Base-by-base conservation (phyloP, 331 rosid species). In the Erythrophleum ivorense region DNA sequence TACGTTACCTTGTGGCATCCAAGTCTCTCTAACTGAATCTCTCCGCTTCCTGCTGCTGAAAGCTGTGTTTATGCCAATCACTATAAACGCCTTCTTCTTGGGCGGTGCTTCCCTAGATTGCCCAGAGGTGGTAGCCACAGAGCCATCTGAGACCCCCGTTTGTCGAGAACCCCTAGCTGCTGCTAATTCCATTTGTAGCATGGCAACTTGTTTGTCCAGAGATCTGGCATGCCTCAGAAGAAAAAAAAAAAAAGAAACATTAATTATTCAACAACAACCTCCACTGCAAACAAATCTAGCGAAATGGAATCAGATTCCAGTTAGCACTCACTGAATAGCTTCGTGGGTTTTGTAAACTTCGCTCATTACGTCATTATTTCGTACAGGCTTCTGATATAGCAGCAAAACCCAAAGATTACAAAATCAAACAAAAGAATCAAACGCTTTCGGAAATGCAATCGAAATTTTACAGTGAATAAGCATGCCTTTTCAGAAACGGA, bases 31-130 rank as follows among this genome's bases (percentile, higher is more conserved):
- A 64, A 96, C 98, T 5, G 99, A 96, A 88, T 96, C 99, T 40
- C 99, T 97, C 75, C 99, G 80, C 85, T 89, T 96, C 84, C 99
- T 88, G 82, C 99, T 96, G 80, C 99, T 96, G 77, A 96, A 96
- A 86, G 99, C 99, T 0, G 99, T 96, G 87, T 96, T 96, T 78
- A 96, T 96, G 73, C 99, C 99, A 60, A 96, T 94, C 46, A 96
- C 98, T 76, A 96, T 81, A 74, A 96, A 92, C 3, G 82, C 90
- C 87, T 96, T 96, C 95, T 92, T 88, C 83, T 76, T 90, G n/a
- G 84, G 83, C 29, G 85, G 1, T 34, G 69, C 82, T 48, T 86
- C 89, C 38, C 40, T 66, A 2, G 86, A 59, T 85, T 53, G 58
- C n/a, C 2, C 73, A 33, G 82, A 80, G 38, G 50, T 82, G 67